Conservation (phyloP, 2,329 filamentous ascomycete genomes). For the Chaetomium sp. region DNA sequence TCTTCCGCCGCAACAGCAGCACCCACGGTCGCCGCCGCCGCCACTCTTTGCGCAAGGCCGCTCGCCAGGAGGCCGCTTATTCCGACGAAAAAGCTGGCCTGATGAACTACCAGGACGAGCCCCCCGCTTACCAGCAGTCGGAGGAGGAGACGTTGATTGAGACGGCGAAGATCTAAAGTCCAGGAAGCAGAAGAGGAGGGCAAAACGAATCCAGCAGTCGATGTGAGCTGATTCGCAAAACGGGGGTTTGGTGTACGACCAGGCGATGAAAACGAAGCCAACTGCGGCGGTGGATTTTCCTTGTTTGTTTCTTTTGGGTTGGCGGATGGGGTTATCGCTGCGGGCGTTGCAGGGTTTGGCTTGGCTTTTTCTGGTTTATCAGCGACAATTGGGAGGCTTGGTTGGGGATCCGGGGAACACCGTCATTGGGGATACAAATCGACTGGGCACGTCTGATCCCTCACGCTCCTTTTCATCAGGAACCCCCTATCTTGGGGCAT, state of each 20-base stretch:
- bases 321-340: neutral
- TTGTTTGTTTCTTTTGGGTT: neutral
- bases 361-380: neutral
- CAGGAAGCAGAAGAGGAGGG: neutral
- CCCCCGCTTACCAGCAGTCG: slow-evolving; percentile 25
- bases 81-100: slow-evolving; percentile 43
- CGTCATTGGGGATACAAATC: no score
- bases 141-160: slow-evolving; percentile 8
- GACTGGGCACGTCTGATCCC: no score
- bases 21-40: slow-evolving; percentile 27
- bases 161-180: slow-evolving; percentile 7
- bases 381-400: no score
- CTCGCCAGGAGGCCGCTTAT: slow-evolving; percentile 31
- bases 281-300: slow-evolving; percentile 2
- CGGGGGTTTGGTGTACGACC: neutral
- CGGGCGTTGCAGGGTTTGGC: neutral
- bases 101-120: slow-evolving; percentile 34
- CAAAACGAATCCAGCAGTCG: neutral
- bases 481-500: no score
- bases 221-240: neutral
- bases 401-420: no score
- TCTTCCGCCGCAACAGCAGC: slow-evolving; percentile 30
- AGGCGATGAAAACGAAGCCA: neutral
- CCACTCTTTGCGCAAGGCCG: slow-evolving; percentile 29
- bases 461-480: no score